Conservation (phyloP, 2,329 filamentous ascomycete genomes). For the Pseudogymnoascus pannorum region DNA sequence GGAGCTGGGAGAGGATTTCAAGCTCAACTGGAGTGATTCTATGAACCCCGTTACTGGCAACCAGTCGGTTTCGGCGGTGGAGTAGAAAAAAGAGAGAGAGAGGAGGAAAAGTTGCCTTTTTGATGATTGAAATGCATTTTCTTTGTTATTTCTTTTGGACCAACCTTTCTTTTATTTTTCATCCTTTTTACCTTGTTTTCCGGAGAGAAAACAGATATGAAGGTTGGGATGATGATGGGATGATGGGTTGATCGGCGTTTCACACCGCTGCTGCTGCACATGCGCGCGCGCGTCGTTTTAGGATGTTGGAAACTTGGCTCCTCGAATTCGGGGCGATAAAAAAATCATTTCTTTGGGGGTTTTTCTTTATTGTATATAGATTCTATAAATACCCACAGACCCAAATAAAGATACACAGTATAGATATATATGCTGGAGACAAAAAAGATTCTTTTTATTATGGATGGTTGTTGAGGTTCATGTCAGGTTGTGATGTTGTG, state of each 20-base stretch:
- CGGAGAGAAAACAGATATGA: background rate
- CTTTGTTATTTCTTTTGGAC: background rate
- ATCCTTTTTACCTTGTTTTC: background rate
- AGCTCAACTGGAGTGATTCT: constrained; percentile 63
- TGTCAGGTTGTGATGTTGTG: background rate
- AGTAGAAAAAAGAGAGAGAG: constrained; percentile 32
- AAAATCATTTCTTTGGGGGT: background rate
- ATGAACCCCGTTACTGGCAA: constrained; percentile 60
- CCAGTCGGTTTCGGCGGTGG: constrained; percentile 46
- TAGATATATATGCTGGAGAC: background rate
- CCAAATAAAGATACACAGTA: background rate
- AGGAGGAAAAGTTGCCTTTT: background rate
- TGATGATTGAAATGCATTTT: background rate
- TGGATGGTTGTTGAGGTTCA: background rate
- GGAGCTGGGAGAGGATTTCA: constrained; percentile 66
- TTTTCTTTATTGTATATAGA: background rate
- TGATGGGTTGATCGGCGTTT: background rate
- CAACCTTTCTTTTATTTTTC: background rate
- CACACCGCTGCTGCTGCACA: too few relatives aligned
- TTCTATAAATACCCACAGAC: background rate
- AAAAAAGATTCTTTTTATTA: background rate
- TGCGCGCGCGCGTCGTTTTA: background rate
- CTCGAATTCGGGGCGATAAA: too few relatives aligned
- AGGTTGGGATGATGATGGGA: background rate
- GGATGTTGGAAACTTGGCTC: background rate